A percentile compares a stretch with the other conserved stretches of the same genome.
phyloP scores from a whole-genome alignment of 1,139 yeast genomes.

The Groenewaldozyma auringiensis region DNA sequence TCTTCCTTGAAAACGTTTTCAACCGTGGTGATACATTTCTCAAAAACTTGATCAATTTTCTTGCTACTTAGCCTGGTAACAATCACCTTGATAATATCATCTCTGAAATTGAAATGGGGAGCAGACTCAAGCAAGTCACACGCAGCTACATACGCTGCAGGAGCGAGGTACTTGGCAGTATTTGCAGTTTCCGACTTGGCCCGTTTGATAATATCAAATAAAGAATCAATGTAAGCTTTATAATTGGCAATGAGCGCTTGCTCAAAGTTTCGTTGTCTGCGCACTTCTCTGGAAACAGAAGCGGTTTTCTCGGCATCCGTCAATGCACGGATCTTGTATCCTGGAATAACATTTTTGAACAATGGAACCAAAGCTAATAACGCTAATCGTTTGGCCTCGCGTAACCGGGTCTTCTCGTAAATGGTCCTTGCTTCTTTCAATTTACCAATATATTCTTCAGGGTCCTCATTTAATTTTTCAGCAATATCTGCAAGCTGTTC shows the following conservation, averaged over 20 bases:
- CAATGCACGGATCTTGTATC: conserved; percentile 76
- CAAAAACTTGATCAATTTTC: conserved; percentile 38
- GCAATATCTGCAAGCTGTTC: conserved; percentile 83
- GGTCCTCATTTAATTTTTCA: conserved; percentile 72
- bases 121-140: conserved; percentile 66
- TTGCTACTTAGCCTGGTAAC: conserved; percentile 38
- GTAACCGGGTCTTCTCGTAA: conserved; percentile 53
- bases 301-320: conserved; percentile 75
- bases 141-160: conserved; percentile 62
- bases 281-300: conserved; percentile 75
- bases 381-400: conserved; percentile 64
- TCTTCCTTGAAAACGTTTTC: conserved; percentile 61
- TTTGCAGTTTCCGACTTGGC: conserved; percentile 25
- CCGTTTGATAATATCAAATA: conserved; percentile 32
- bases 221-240: conserved; percentile 53
- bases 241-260: conserved; percentile 66
- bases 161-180: conserved; percentile 41
- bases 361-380: conserved; percentile 76
- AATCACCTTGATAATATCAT: conserved; percentile 59
- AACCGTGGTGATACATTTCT: conserved; percentile 54
- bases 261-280: conserved; percentile 68
- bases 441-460: conserved; percentile 71
- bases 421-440: conserved; percentile 65
- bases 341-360: conserved; percentile 79
- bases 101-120: conserved; percentile 72